These are phyloP conservation scores for Pseudomonodictys pantanalensis DNA, from an alignment of 495 filamentous ascomycete genomes.

Conservation along the genomic window DNA sequence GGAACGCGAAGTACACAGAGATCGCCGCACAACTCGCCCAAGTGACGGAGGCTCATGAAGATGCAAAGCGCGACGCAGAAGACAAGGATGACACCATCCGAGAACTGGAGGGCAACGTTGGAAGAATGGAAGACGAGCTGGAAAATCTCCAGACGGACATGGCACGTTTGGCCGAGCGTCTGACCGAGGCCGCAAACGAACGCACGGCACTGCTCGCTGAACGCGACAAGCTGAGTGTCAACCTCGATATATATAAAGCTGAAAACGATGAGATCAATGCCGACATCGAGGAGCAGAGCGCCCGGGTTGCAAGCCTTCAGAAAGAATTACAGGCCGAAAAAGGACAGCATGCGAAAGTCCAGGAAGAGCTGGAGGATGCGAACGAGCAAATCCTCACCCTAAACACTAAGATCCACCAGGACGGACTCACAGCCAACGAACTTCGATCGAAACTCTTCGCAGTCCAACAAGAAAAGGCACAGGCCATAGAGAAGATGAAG, in stretches of 20 bases:
- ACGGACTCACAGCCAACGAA: constrained; percentile 41
- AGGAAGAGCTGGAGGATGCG: constrained; percentile 35
- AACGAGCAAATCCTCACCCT: constrained; percentile 33
- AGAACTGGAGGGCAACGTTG: constrained; percentile 28
- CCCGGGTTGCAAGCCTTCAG: constrained; percentile 16
- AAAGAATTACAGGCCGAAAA: constrained; percentile 31
- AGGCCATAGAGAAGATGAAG: constrained; percentile 29
- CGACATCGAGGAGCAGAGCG: too few relatives aligned
- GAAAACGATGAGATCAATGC: constrained; percentile 25
- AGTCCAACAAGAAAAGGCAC: constrained; percentile 35
- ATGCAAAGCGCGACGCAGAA: constrained; percentile 24
- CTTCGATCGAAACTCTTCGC: constrained; percentile 41
- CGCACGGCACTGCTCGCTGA: too few relatives aligned
- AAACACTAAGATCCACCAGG: constrained; percentile 28
- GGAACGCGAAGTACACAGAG: too few relatives aligned
- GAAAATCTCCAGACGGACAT: constrained; percentile 8
- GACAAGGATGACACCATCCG: constrained; percentile 30
- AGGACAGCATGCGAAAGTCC: constrained; percentile 37
- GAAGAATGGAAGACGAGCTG: background rate
- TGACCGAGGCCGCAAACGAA: constrained; percentile 4
- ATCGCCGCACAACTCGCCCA: constrained; percentile 30
- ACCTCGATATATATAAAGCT: background rate
- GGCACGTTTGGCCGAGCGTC: background rate
- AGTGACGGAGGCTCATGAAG: constrained; percentile 21
- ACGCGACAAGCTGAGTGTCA: background rate